phyloP scores from a whole-genome alignment of 805 yeast genomes.

The Candida rishiriensis region DNA sequence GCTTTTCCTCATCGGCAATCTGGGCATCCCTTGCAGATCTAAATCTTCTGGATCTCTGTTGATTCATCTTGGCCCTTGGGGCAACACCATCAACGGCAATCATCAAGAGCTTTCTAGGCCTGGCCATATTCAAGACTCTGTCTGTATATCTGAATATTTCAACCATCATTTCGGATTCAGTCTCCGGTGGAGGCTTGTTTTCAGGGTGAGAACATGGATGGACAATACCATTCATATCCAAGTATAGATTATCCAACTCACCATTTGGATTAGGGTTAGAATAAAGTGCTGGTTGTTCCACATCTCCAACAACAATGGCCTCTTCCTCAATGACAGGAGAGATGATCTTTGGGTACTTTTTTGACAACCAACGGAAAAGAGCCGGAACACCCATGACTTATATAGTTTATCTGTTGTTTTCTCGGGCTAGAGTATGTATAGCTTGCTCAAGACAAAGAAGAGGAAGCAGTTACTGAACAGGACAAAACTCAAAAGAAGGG shows the following conservation, averaged over 20 bases:
- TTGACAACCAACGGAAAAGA: slow-evolving; percentile 91
- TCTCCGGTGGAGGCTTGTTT: slow-evolving; percentile 90
- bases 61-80: slow-evolving; percentile 97
- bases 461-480: too few species aligned
- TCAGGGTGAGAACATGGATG: slow-evolving; percentile 99
- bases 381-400: slow-evolving; percentile 90
- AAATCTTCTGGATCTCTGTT: slow-evolving; percentile 90
- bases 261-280: slow-evolving; percentile 87
- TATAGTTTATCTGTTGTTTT: too few species aligned
- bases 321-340: slow-evolving; percentile 83
- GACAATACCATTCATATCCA: slow-evolving; percentile 98
- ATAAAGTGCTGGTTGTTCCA: slow-evolving; percentile 61
- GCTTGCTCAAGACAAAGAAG: too few species aligned
- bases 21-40: slow-evolving; percentile 88
- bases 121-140: slow-evolving; percentile 85
- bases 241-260: slow-evolving; percentile 85
- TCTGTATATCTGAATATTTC: slow-evolving; percentile 93
- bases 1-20: slow-evolving; percentile 67
- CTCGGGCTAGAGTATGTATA: too few species aligned
- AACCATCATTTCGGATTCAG: slow-evolving; percentile 94
- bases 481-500: too few species aligned
- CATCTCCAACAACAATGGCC: slow-evolving; percentile 53
- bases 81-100: slow-evolving; percentile 99
- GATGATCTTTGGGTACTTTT: slow-evolving; percentile 90
- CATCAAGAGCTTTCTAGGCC: slow-evolving; percentile 88